Evolutionary conservation across 441 rosid species (phyloP).

Genomic region (Bocquillonia castaneifolia): DNA sequence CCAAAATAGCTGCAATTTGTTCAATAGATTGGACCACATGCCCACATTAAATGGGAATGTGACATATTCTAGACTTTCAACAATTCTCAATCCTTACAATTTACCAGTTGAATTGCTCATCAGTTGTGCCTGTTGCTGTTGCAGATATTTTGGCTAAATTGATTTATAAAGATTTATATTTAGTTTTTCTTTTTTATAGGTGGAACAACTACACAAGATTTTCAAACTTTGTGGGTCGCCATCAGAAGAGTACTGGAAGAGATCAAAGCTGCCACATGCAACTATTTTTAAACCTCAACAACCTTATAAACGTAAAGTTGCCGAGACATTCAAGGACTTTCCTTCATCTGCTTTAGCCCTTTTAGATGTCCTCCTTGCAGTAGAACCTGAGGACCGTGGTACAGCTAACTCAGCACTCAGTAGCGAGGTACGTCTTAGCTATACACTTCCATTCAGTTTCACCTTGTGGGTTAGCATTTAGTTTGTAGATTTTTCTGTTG

Average conservation of each 20-base stretch:
- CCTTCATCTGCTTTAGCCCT: slow-evolving; percentile 68
- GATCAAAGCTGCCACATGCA: slow-evolving; percentile 72
- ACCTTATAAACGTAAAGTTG: slow-evolving; percentile 66
- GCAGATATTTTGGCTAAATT: slow-evolving; percentile 5
- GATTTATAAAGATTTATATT: not conserved
- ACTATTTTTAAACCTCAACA: slow-evolving; percentile 87
- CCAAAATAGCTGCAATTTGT: not conserved
- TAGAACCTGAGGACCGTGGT: slow-evolving; percentile 74
- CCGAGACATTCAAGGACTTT: slow-evolving; percentile 66
- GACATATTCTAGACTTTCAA: too few relatives aligned
- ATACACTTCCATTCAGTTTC: not conserved
- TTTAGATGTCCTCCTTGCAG: slow-evolving; percentile 62
- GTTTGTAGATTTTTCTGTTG: not conserved
- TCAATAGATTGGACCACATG: not conserved
- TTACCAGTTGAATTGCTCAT: not conserved
- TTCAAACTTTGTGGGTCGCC: slow-evolving; percentile 98
- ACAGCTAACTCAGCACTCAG: slow-evolving; percentile 58
- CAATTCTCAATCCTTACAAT: not conserved
- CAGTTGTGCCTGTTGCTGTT: not conserved
- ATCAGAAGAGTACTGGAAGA: slow-evolving; percentile 84
- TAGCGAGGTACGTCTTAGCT: slow-evolving; percentile 47
- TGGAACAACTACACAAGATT: slow-evolving; percentile 86
- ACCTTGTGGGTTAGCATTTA: not conserved
- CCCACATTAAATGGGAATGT: not conserved
- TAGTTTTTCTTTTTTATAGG: slow-evolving; percentile 33